Evolutionary conservation across 768 basidiomycete genomes (phyloP).

Genomic region (Macrolepiota fuliginosa): DNA sequence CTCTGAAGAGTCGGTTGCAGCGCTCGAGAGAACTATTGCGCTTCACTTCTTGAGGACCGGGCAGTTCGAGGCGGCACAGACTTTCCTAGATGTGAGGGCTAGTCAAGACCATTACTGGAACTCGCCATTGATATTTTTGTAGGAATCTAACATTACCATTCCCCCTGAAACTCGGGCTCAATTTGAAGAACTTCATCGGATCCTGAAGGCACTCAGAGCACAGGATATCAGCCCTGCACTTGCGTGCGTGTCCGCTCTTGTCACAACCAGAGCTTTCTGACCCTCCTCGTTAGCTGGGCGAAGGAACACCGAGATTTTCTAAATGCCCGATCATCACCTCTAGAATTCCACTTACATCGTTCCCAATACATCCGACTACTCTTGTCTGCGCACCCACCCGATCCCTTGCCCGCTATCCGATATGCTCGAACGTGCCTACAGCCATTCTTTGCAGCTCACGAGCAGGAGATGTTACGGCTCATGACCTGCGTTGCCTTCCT

Average conservation of each 20-base stretch:
- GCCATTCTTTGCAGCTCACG: conserved; percentile 61
- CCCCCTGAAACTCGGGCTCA: conserved; percentile 46
- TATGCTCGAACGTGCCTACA: conserved; percentile 73
- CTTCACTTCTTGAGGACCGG: conserved; percentile 80
- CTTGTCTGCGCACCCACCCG: conserved; percentile 55
- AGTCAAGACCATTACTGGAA: background rate
- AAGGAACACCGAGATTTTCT: conserved; percentile 64
- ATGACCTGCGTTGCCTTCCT: conserved; percentile 70
- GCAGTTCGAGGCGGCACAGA: conserved; percentile 73
- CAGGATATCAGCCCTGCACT: conserved; percentile 76
- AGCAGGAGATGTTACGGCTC: conserved; percentile 65
- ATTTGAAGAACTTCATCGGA: conserved; percentile 70
- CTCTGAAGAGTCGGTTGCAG: conserved; percentile 53
- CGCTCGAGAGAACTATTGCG: conserved; percentile 70
- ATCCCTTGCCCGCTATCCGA: conserved; percentile 57
- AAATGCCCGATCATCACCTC: conserved; percentile 64
- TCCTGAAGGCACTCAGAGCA: conserved; percentile 62
- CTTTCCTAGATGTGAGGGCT: conserved; percentile 64
- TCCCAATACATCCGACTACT: conserved; percentile 86
- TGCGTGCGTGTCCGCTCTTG: conserved; percentile 38
- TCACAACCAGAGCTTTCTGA: conserved; percentile 2
- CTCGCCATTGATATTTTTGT: background rate
- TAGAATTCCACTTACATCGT: conserved; percentile 89
- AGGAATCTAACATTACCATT: conserved; percentile 71
- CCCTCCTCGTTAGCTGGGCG: conserved; percentile 66